These are phyloP conservation scores for Heliosperma pusillum DNA, from an alignment of 148 eudicot species.

Conservation along the genomic window DNA sequence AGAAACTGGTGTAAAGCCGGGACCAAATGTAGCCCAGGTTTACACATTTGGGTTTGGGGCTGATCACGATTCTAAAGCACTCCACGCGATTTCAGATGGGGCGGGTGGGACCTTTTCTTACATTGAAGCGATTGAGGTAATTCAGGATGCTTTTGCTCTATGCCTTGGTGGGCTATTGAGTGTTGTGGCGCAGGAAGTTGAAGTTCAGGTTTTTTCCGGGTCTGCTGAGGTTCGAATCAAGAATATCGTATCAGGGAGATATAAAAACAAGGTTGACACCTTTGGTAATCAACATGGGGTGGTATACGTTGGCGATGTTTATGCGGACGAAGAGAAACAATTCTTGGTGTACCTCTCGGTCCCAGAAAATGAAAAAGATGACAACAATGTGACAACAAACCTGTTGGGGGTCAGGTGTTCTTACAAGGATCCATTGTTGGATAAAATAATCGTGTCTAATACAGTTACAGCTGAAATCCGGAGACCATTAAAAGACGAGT, in stretches of 20 bases:
- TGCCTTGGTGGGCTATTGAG: slow-evolving; percentile 50
- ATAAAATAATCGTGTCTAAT: slow-evolving; percentile 17
- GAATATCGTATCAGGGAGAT: slow-evolving; percentile 34
- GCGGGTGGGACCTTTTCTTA: slow-evolving; percentile 45
- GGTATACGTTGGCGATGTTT: slow-evolving; percentile 19
- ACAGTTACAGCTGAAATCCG: slow-evolving; percentile 17
- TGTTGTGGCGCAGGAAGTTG: slow-evolving; percentile 35
- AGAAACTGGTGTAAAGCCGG: neutral
- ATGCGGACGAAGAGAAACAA: slow-evolving; percentile 36
- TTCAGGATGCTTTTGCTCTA: slow-evolving; percentile 44
- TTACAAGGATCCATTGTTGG: slow-evolving; percentile 23
- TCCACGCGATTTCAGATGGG: slow-evolving; percentile 36
- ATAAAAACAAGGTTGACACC: slow-evolving; percentile 14
- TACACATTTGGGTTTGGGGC: slow-evolving; percentile 49
- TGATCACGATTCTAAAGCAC: slow-evolving; percentile 35
- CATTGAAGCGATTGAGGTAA: slow-evolving; percentile 32
- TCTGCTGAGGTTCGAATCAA: slow-evolving; percentile 8
- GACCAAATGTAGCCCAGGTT: slow-evolving; percentile 20
- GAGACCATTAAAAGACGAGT: slow-evolving; percentile 24
- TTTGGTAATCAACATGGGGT: slow-evolving; percentile 6
- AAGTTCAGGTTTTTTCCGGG: neutral
- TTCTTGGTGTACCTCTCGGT: slow-evolving; percentile 28
- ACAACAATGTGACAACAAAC: slow-evolving; percentile 1
- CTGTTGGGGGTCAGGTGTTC: slow-evolving; percentile 27
- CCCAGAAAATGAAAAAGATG: slow-evolving; percentile 7